These are phyloP conservation scores for Diaporthe sp. DNA, from an alignment of 2,329 filamentous ascomycete genomes.

Conservation along the genomic window DNA sequence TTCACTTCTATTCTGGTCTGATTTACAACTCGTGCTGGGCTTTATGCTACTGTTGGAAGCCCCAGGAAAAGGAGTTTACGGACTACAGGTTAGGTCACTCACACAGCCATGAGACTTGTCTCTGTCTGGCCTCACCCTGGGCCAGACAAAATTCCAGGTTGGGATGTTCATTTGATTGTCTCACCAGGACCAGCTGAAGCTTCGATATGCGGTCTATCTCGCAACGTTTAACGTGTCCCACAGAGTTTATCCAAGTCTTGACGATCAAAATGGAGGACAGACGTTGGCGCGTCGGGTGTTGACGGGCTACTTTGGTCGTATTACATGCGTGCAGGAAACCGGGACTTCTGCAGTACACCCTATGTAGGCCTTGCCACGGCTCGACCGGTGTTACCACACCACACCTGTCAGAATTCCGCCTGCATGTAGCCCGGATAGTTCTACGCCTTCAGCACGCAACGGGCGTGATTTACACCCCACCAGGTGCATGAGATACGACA, in stretches of 20 bases:
- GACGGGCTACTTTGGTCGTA: not conserved
- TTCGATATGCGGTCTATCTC: not conserved
- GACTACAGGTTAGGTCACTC: not conserved
- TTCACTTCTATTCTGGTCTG: not conserved
- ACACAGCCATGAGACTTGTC: not conserved
- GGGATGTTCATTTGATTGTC: not conserved
- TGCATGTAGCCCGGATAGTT: not conserved
- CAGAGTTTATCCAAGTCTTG: not conserved
- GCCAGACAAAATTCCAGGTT: no score
- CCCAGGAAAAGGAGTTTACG: no score
- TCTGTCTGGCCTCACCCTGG: not conserved
- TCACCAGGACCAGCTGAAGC: not conserved
- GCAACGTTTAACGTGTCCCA: not conserved
- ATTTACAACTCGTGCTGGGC: not conserved
- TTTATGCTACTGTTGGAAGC: not conserved
- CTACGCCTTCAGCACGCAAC: not conserved
- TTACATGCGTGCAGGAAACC: slow-evolving; percentile 10
- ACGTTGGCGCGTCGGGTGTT: not conserved
- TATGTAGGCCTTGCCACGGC: not conserved
- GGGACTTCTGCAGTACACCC: not conserved
- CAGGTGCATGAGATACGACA: not conserved
- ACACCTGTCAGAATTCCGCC: not conserved
- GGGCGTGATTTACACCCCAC: not conserved
- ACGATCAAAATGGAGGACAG: not conserved
- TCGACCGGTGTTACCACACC: not conserved